These are phyloP conservation scores for Pyrenophora tritici-repentis DNA, from an alignment of 2,329 filamentous ascomycete species.

Conservation along the genomic window DNA sequence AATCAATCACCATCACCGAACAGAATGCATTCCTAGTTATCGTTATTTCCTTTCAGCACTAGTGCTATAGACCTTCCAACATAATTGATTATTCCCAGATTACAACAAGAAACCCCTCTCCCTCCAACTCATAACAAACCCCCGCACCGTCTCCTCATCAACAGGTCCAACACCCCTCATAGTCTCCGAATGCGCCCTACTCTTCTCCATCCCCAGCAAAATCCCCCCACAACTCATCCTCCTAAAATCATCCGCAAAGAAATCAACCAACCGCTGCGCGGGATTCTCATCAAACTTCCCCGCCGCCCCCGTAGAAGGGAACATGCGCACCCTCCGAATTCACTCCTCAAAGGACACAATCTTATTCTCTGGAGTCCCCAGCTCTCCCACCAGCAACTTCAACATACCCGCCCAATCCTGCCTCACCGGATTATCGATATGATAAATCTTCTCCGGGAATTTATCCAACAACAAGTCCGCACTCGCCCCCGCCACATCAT, in stretches of 20 bases:
- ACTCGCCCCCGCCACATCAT: conserved; percentile 46
- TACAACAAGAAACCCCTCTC: conserved; percentile 4
- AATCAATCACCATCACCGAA: too few species aligned
- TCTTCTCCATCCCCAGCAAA: conserved; percentile 46
- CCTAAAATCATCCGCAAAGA: conserved; percentile 43
- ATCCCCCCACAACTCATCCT: conserved; percentile 56
- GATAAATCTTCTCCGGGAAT: conserved; percentile 46
- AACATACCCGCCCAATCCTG: conserved; percentile 51
- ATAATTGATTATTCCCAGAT: too few species aligned
- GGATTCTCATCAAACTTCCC: conserved; percentile 33
- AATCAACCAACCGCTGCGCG: conserved; percentile 39
- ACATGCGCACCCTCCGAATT: conserved; percentile 44
- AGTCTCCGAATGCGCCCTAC: conserved; percentile 46
- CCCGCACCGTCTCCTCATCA: conserved; percentile 7
- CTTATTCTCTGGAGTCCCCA: conserved; percentile 27
- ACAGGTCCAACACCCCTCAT: conserved; percentile 28
- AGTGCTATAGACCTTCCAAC: too few species aligned
- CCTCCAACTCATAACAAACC: conserved; percentile 17
- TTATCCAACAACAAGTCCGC: conserved; percentile 41
- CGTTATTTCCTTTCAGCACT: too few species aligned
- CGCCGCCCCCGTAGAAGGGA: conserved; percentile 4
- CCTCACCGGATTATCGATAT: conserved; percentile 53
- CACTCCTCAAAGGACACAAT: conserved; percentile 51
- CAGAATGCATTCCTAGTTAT: too few species aligned
- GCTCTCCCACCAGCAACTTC: conserved; percentile 37